Conservation (phyloP, 1,284 basidiomycete genomes). For the Takashimella tepidaria region DNA sequence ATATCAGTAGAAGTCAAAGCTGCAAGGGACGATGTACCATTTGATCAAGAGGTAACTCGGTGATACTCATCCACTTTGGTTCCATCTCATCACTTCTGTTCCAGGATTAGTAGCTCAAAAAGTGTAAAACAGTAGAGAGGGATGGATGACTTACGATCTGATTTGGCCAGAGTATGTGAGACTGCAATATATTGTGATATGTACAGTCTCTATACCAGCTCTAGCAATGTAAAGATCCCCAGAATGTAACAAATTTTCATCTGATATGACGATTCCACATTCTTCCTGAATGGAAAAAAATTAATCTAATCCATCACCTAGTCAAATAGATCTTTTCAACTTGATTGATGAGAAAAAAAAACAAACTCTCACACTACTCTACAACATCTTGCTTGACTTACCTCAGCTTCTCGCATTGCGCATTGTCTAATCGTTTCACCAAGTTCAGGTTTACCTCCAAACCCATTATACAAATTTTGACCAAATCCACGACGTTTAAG, state of each 20-base stretch:
- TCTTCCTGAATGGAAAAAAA: conserved; percentile 58
- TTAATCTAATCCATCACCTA: neutral
- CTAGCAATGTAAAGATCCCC: conserved; percentile 17
- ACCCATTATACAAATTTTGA: conserved; percentile 60
- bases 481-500: conserved; percentile 69
- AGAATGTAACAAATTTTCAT: conserved; percentile 17
- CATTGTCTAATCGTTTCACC: conserved; percentile 59
- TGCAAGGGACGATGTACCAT: conserved; percentile 16
- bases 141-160: conserved; percentile 13
- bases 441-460: conserved; percentile 66
- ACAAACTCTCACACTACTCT: no score
- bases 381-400: no score
- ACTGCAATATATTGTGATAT: conserved; percentile 2
- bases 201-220: neutral
- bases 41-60: conserved; percentile 15
- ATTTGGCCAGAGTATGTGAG: conserved; percentile 14
- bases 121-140: neutral
- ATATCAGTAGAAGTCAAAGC: neutral
- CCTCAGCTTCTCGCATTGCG: conserved; percentile 58
- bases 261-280: conserved; percentile 58
- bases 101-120: neutral
- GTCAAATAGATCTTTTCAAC: no score
- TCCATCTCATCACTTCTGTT: conserved; percentile 35
- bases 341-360: no score
- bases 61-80: conserved; percentile 26